Evolutionary conservation across 2,329 filamentous ascomycete genomes (phyloP).

Genomic region (Alternaria rosae): DNA sequence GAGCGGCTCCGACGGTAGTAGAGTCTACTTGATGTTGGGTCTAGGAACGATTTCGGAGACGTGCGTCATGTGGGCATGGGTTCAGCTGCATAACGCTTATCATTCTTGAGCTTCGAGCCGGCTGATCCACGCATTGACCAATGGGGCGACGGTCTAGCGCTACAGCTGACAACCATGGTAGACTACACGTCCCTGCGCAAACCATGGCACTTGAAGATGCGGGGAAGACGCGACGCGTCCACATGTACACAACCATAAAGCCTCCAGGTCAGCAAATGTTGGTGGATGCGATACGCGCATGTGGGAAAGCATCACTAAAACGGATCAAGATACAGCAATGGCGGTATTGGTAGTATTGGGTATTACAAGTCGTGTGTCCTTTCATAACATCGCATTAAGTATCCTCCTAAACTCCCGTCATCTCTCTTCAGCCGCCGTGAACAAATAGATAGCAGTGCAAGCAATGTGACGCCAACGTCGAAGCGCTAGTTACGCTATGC

Average conservation of each 20-base stretch:
- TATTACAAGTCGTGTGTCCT: slow-evolving; percentile 45
- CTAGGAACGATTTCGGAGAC: slow-evolving; percentile 5
- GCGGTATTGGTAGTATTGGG: slow-evolving; percentile 33
- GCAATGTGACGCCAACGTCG: slow-evolving; percentile 34
- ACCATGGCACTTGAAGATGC: background rate
- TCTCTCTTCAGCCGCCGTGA: slow-evolving; percentile 22
- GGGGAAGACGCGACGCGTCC: background rate
- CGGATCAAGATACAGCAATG: slow-evolving; percentile 14
- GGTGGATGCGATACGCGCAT: background rate
- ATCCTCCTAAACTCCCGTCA: slow-evolving; percentile 25
- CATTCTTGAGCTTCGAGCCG: background rate
- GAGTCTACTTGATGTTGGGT: slow-evolving; percentile 23
- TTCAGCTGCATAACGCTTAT: slow-evolving; percentile 18
- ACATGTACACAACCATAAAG: background rate
- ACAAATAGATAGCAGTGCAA: slow-evolving; percentile 29
- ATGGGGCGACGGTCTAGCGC: slow-evolving; percentile 11
- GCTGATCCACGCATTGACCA: slow-evolving; percentile 34
- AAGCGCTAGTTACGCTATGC: slow-evolving; percentile 33
- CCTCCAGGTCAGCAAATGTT: background rate
- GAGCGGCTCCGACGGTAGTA: background rate
- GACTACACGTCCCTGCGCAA: background rate
- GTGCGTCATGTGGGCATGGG: slow-evolving; percentile 12
- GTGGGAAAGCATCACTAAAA: background rate
- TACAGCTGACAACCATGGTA: background rate
- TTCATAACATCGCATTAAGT: slow-evolving; percentile 48